Evolutionary conservation across 192 early-diverging fungal genomes (phyloP).

Genomic region (Entomortierella parvispora): DNA sequence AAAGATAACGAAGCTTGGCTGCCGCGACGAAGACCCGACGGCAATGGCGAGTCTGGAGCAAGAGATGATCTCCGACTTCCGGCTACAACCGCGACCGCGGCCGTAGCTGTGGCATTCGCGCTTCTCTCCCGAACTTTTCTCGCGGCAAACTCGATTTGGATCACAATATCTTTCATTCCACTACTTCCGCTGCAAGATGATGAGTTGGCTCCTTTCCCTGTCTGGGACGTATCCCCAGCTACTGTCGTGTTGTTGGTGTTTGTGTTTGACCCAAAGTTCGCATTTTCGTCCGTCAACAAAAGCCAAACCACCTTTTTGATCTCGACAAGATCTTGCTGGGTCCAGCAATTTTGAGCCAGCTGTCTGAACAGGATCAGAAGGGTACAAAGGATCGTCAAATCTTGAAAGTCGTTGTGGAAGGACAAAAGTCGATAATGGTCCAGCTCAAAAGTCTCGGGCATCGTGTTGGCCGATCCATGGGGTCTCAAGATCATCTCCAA

Average conservation of each 20-base stretch:
- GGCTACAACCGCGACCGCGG: background rate
- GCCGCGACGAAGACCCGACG: constrained; percentile 1
- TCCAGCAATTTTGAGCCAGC: constrained; percentile 49
- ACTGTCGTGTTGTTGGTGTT: constrained; percentile 8
- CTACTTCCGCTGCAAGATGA: constrained; percentile 10
- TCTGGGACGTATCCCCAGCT: background rate
- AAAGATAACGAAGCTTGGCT: too few species aligned
- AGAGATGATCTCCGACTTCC: constrained; percentile 12
- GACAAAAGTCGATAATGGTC: constrained; percentile 52
- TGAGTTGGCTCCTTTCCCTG: constrained; percentile 4
- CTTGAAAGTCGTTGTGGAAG: constrained; percentile 59
- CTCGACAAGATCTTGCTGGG: constrained; percentile 43
- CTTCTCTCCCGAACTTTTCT: constrained; percentile 44
- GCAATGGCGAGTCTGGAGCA: constrained; percentile 5
- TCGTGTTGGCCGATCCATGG: constrained; percentile 25
- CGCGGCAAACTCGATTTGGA: constrained; percentile 53
- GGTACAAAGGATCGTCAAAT: constrained; percentile 48
- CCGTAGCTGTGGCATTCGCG: constrained; percentile 4
- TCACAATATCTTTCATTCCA: constrained; percentile 51
- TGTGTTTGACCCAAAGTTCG: constrained; percentile 41
- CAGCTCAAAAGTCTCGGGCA: constrained; percentile 53
- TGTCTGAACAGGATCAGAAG: constrained; percentile 54
- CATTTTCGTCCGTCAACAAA: constrained; percentile 47
- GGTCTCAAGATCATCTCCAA: constrained; percentile 43
- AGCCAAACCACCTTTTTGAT: constrained; percentile 52